These are phyloP conservation scores for Phylloporus rhodoxanthus DNA, from an alignment of 768 basidiomycete species.

Conservation along the genomic window DNA sequence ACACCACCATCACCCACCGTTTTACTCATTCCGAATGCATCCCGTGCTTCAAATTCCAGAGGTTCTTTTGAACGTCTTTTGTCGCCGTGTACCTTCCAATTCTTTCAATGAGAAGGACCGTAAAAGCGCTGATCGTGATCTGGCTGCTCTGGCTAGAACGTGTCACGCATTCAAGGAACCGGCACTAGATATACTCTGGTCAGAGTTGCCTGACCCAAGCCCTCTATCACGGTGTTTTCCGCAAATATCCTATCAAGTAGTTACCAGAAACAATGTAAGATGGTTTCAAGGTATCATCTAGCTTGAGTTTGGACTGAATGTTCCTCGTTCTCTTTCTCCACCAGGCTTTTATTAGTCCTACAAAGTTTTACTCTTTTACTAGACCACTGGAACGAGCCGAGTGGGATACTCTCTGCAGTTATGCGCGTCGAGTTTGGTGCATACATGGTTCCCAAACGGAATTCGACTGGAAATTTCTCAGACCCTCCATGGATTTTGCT, in stretches of 20 bases:
- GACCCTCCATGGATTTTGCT: not conserved
- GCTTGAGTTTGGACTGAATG: not conserved
- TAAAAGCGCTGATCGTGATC: not conserved
- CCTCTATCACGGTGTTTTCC: conserved; percentile 1
- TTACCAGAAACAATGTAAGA: not conserved
- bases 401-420: conserved; percentile 3
- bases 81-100: not conserved
- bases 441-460: not conserved
- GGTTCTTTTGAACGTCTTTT: conserved; percentile 3
- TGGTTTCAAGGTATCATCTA: not conserved
- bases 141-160: conserved; percentile 1
- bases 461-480: not conserved
- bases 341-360: too few species aligned
- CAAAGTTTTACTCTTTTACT: not conserved
- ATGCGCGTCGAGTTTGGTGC: not conserved
- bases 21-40: conserved; percentile 3
- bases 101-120: not conserved
- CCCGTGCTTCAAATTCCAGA: conserved; percentile 2
- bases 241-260: not conserved
- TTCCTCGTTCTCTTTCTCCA: too few species aligned
- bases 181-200: too few species aligned
- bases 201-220: not conserved
- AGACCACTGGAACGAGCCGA: not conserved
- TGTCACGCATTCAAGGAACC: conserved; percentile 6
- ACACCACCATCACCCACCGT: too few species aligned